A percentile compares a stretch with the other conserved stretches of the same genome.
These are phyloP conservation scores for Mycena rosella DNA, from an alignment of 768 basidiomycete species.

Conservation along the genomic window DNA sequence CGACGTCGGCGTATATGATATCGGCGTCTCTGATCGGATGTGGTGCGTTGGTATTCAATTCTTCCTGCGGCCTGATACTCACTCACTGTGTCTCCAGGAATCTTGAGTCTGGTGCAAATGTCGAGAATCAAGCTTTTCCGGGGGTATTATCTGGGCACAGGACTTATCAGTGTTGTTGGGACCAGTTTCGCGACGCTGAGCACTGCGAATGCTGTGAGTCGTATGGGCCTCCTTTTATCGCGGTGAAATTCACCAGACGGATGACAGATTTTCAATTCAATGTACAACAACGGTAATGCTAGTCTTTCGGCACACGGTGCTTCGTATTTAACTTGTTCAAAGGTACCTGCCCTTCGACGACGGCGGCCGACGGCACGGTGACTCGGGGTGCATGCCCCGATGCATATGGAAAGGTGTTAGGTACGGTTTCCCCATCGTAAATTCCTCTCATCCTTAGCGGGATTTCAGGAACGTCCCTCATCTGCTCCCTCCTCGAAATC, in stretches of 20 bases:
- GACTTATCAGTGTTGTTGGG: constrained; percentile 72
- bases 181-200: constrained; percentile 18
- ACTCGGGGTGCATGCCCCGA: constrained; percentile 77
- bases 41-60: not conserved
- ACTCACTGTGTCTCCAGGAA: constrained; percentile 55
- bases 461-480: constrained; percentile 72
- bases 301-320: no score
- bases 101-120: constrained; percentile 84
- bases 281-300: constrained; percentile 86
- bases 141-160: constrained; percentile 81
- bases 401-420: constrained; percentile 83
- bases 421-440: constrained; percentile 46
- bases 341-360: constrained; percentile 77
- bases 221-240: no score
- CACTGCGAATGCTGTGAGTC: constrained; percentile 52
- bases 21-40: constrained; percentile 59
- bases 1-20: constrained; percentile 80
- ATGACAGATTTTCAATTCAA: constrained; percentile 74
- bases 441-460: not conserved
- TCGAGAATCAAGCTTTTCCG: constrained; percentile 71
- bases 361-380: constrained; percentile 68
- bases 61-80: not conserved
- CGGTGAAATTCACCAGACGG: no score
- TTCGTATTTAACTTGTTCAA: no score
- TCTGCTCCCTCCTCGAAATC: constrained; percentile 86